Evolutionary conservation across 1,284 basidiomycete species (phyloP).

Genomic region (Hortiboletus rubellus): DNA sequence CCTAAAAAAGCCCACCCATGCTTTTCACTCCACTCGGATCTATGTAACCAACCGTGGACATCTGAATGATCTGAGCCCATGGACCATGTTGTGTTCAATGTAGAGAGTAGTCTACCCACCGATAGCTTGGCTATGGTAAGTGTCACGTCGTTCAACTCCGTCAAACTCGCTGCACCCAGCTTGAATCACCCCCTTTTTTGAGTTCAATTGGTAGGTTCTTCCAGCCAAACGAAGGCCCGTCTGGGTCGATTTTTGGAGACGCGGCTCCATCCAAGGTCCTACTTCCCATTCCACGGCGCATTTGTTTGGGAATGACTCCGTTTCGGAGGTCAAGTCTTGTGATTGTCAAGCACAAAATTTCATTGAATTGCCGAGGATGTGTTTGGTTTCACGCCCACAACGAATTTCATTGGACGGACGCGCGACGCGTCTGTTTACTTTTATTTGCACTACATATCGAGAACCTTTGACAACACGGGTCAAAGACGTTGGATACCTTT

Average conservation of each 20-base stretch:
- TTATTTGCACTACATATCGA: conserved; percentile 24
- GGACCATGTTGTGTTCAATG: background rate
- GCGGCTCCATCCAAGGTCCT: background rate
- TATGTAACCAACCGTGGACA: background rate
- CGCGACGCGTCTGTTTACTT: conserved; percentile 34
- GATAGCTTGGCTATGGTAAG: background rate
- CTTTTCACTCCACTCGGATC: background rate
- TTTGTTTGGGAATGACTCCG: too few relatives aligned
- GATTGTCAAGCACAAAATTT: background rate
- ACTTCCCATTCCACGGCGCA: background rate
- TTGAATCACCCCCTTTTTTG: background rate
- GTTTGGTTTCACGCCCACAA: background rate
- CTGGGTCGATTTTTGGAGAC: background rate
- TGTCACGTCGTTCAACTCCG: background rate
- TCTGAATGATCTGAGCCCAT: background rate
- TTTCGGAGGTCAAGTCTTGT: background rate
- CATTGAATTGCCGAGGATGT: too few relatives aligned
- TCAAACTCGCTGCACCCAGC: background rate
- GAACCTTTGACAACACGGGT: conserved; percentile 4
- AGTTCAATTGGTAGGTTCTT: background rate
- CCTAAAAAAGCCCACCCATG: background rate
- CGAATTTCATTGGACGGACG: conserved; percentile 26
- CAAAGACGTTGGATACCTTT: background rate
- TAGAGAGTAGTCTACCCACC: background rate
- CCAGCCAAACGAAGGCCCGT: background rate